Evolutionary conservation across 148 eudicot species (phyloP).

Genomic region (Chenopodium berlandieri): DNA sequence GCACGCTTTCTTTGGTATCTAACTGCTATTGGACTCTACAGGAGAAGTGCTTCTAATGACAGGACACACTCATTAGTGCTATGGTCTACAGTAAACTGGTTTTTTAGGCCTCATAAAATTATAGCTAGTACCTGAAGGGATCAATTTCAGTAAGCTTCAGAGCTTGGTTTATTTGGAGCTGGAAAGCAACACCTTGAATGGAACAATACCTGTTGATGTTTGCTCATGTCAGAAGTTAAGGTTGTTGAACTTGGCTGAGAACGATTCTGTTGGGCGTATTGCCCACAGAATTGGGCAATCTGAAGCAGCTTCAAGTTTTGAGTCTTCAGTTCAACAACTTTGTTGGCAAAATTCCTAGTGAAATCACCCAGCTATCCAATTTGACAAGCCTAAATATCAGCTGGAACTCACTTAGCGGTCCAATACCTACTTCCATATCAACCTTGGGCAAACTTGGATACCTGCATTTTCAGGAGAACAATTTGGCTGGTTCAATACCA

Average conservation of each 20-base stretch:
- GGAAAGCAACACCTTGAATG: conserved; percentile 48
- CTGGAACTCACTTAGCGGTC: conserved; percentile 51
- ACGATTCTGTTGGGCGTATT: conserved; percentile 46
- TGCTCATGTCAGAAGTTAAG: conserved; percentile 47
- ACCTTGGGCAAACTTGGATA: conserved; percentile 40
- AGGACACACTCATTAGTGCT: too few species aligned
- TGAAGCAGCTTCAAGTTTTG: conserved; percentile 49
- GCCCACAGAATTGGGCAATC: conserved; percentile 44
- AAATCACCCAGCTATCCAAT: conserved; percentile 35
- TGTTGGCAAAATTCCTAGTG: conserved; percentile 51
- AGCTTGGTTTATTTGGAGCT: conserved; percentile 66
- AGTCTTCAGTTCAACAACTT: conserved; percentile 57
- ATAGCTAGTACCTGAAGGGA: background rate
- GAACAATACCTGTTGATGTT: conserved; percentile 54
- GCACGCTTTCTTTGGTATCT: too few species aligned
- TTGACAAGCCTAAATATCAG: conserved; percentile 60
- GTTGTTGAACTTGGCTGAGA: conserved; percentile 59
- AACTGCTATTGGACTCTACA: too few species aligned
- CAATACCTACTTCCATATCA: conserved; percentile 57
- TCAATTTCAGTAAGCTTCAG: conserved; percentile 33
- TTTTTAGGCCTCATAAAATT: too few species aligned
- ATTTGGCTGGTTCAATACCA: conserved; percentile 59
- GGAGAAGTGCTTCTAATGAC: too few species aligned
- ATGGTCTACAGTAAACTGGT: too few species aligned
- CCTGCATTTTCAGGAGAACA: conserved; percentile 61